Evolutionary conservation across 768 basidiomycete species (phyloP).

Genomic region (Suillus spraguei): DNA sequence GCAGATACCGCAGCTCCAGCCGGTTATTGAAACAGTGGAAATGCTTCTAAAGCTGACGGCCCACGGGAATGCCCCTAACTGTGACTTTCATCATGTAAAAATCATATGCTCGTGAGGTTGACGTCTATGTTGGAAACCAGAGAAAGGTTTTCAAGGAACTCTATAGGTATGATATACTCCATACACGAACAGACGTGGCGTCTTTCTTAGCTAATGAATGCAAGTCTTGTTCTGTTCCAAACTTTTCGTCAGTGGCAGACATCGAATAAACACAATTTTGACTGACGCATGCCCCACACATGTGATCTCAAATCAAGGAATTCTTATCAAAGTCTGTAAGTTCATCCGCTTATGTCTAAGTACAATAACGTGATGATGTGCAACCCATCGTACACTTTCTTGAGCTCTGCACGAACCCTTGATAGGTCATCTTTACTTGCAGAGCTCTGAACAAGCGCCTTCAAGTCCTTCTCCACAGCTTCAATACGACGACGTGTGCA

Average conservation of each 20-base stretch:
- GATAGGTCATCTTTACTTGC: conserved; percentile 82
- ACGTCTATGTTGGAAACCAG: too few relatives aligned
- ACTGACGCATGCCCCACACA: conserved; percentile 89
- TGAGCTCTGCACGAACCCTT: conserved; percentile 75
- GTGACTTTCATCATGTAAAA: too few relatives aligned
- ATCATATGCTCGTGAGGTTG: not conserved
- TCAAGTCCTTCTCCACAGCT: conserved; percentile 87
- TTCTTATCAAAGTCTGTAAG: conserved; percentile 44
- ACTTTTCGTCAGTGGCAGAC: conserved; percentile 5
- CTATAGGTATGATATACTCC: conserved; percentile 15
- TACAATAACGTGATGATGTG: conserved; percentile 61
- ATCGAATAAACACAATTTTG: not conserved
- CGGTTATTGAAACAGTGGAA: too few relatives aligned
- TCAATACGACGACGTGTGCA: conserved; percentile 84
- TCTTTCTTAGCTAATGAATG: conserved; percentile 74
- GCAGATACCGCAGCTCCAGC: too few relatives aligned
- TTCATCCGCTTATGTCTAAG: not conserved
- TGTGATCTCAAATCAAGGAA: conserved; percentile 79
- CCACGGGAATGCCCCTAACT: too few relatives aligned
- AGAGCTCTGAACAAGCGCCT: conserved; percentile 64
- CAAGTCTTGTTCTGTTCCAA: conserved; percentile 71
- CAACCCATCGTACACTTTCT: conserved; percentile 84
- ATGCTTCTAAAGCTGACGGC: too few relatives aligned
- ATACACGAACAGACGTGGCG: conserved; percentile 59
- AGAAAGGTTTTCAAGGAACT: not conserved